Evolutionary conservation across 768 basidiomycete genomes (phyloP), one percentile per base, ranked within the genome.

Genomic region (Holtermannia corniformis): DNA sequence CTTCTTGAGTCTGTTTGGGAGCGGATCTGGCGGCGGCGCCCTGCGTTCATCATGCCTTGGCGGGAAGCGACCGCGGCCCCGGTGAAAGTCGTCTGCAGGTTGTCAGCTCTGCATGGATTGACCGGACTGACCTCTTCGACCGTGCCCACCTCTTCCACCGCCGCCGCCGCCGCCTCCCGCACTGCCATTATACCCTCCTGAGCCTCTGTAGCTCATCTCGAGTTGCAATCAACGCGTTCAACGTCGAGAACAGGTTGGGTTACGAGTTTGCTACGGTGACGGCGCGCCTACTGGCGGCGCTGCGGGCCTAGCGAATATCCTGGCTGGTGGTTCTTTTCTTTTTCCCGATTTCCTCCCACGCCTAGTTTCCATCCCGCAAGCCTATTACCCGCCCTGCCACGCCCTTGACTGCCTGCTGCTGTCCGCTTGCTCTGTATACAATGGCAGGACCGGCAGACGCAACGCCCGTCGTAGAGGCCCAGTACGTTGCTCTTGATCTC

Each of bases 381-480:
- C n/a, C n/a, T n/a, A n/a, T n/a, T n/a, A n/a, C n/a, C n/a, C n/a
- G n/a, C n/a, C n/a, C n/a, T n/a, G n/a, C n/a, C n/a, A n/a, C n/a
- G n/a, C n/a, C n/a, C n/a, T n/a, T n/a, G n/a, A n/a, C n/a, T n/a
- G n/a, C n/a, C n/a, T n/a, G n/a, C 28, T 41, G 41, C 47, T 32
- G 47, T 42, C 42, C 22, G 24, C 13, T 37, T 49, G 19, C 32
- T 54, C 32, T 27, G 12, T 24, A 24, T 22, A 59, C 11, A 14
- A 67, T 64, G 65, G 40, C 60, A 44, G 58, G 60, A 13, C 61
- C 63, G 49, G 42, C 60, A 49, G 64, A 69, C 52, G 67, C 67
- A 12, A 64, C 62, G 16, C 64, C 64, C 0, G 64, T 69, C 14
- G 49, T 60, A 4, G 62, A 62, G 45, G 67, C 67, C 23, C 67